A percentile compares a stretch with the other conserved stretches of the same genome.
Evolutionary conservation across 495 filamentous ascomycete species (phyloP).

Genomic region (Polyplosphaeria fusca): DNA sequence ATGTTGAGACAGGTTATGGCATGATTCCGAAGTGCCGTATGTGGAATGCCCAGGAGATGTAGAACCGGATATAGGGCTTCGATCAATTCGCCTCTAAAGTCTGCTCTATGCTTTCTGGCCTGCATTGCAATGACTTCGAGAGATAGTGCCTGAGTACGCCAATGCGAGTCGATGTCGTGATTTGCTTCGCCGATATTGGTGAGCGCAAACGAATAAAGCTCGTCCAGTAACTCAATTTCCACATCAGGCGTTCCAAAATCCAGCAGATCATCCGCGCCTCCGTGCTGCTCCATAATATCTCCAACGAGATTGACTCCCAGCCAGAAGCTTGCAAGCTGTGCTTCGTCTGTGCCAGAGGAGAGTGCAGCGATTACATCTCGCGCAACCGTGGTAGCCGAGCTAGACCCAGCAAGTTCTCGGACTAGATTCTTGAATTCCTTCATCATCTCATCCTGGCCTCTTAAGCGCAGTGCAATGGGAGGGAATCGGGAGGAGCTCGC

Average conservation of each 20-base stretch:
- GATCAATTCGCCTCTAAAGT: conserved; percentile 81
- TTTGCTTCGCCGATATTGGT: conserved; percentile 53
- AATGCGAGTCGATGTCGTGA: conserved; percentile 57
- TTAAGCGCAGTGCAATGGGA: conserved; percentile 26
- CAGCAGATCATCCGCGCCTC: conserved; percentile 66
- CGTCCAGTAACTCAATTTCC: conserved; percentile 61
- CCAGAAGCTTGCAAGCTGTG: conserved; percentile 71
- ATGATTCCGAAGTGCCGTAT: conserved; percentile 68
- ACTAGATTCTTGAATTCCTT: conserved; percentile 32
- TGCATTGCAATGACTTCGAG: conserved; percentile 43
- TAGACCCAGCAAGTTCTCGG: conserved; percentile 23
- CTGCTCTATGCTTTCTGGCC: conserved; percentile 43
- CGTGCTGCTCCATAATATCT: conserved; percentile 32
- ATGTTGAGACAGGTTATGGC: conserved; percentile 80
- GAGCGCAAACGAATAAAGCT: conserved; percentile 76
- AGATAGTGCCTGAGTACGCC: conserved; percentile 52
- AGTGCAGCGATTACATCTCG: conserved; percentile 33
- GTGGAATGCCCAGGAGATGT: conserved; percentile 74
- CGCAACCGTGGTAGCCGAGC: conserved; percentile 22
- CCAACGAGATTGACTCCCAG: conserved; percentile 69
- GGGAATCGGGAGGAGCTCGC: conserved; percentile 28
- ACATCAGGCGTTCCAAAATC: conserved; percentile 45
- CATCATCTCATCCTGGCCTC: conserved; percentile 37
- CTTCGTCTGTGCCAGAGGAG: conserved; percentile 20
- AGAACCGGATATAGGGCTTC: conserved; percentile 88